A percentile compares a stretch with the other conserved stretches of the same genome.
These are phyloP conservation scores for Ceratocystis alfenasii DNA, from an alignment of 2,329 filamentous ascomycete genomes.

Conservation along the genomic window DNA sequence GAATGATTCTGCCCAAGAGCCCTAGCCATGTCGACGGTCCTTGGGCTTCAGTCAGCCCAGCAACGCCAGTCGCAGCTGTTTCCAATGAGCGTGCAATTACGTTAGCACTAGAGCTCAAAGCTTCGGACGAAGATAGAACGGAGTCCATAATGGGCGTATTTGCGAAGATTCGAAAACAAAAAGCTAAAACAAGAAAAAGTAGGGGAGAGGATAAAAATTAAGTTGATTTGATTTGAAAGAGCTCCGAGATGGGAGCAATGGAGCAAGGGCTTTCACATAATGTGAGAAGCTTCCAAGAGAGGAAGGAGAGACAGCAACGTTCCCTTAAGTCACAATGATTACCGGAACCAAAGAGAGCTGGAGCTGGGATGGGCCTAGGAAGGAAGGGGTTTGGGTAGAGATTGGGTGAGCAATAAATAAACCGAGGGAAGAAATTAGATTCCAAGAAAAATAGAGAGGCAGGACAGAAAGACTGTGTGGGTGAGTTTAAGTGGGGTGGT, in stretches of 20 bases:
- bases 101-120: conserved; percentile 6
- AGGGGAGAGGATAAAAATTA: background rate
- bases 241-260: conserved; percentile 21
- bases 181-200: background rate
- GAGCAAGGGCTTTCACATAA: conserved; percentile 18
- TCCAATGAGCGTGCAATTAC: conserved; percentile 11
- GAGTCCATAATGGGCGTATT: conserved; percentile 5
- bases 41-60: conserved; percentile 17
- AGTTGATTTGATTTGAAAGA: background rate
- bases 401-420: background rate
- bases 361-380: background rate
- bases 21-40: conserved; percentile 44
- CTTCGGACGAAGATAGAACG: background rate
- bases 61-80: conserved; percentile 15
- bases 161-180: background rate
- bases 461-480: conserved; percentile 18
- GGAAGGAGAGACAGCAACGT: background rate
- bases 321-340: conserved; percentile 11
- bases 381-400: background rate
- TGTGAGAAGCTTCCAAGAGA: conserved; percentile 16
- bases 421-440: background rate
- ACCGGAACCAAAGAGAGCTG: background rate
- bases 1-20: conserved; percentile 42
- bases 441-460: conserved; percentile 10
- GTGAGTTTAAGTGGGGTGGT: conserved; percentile 17